A percentile compares a stretch with the other conserved stretches of the same genome.
phyloP scores from a whole-genome alignment of 176 grass and related monocot species.

The Oryza brachyantha region DNA sequence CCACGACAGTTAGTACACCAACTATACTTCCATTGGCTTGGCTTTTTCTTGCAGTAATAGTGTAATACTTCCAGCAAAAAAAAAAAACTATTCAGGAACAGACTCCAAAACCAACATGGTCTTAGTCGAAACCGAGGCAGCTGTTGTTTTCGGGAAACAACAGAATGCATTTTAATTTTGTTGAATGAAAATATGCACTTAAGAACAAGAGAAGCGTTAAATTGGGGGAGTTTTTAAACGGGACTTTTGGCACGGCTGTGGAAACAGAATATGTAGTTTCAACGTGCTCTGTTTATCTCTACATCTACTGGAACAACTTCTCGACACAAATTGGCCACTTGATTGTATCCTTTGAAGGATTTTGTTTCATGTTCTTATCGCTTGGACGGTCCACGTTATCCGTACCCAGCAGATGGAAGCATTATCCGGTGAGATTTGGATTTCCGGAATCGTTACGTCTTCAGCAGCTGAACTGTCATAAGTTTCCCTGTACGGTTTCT shows the following conservation, averaged over 20 bases:
- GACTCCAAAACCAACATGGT: neutral
- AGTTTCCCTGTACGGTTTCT: neutral
- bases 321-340: neutral
- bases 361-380: neutral
- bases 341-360: neutral
- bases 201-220: neutral
- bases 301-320: neutral
- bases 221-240: neutral
- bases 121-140: neutral
- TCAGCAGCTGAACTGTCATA: neutral
- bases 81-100: no score
- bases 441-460: neutral
- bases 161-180: neutral
- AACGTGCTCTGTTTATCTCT: slow-evolving; percentile 2
- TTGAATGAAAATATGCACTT: neutral
- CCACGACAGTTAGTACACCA: neutral
- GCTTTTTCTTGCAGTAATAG: neutral
- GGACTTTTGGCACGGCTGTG: neutral
- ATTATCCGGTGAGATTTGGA: neutral
- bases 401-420: neutral
- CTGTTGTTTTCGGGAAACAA: neutral
- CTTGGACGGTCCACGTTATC: neutral
- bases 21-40: neutral
- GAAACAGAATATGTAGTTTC: neutral
- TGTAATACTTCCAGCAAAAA: neutral